Evolutionary conservation across 2,329 filamentous ascomycete species (phyloP), one percentile per base, ranked within the genome.

Genomic region (Tolypocladium inflatum): DNA sequence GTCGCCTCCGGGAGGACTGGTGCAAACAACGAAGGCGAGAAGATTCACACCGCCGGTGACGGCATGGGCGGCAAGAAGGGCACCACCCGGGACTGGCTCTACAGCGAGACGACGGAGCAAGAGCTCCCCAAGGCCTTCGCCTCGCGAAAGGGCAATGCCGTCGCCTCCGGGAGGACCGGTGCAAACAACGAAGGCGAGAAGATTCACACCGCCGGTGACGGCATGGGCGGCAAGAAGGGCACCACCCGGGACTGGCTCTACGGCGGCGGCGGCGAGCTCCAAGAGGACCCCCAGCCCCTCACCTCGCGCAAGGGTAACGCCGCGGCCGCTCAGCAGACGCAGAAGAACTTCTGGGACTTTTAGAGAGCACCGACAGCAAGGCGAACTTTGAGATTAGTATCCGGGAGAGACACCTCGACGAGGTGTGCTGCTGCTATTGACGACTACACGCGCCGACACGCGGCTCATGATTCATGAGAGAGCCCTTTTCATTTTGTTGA

Each of bases 61-160:
- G 86, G 86, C 59, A 88, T 87, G 85, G 85, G 85, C 48, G 81
- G 82, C 52, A 76, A 75, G 63, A 82, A 77, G 68, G 80, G 78
- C 48, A 73, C 77, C 33, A 72, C 78, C 50, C 74, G 80, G 56
- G 70, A 77, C 64, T 88, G 84, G 84, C 74, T 83, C n/a, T 81
- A 84, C 59, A 80, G 80, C 21, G 80, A 50, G 78, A 78, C 51
- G 78, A 50, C 26, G 1, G 45, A 11, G 8, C 48, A 52, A 21
- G 72, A 77, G 56, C 64, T 69, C 55, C 64, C 60, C 17, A 60
- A 63, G 54, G 56, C 65, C 33, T 60, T 54, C 42, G 65, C 63
- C 52, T 68, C 71, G 26, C 63, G 69, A 57, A 73, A 75, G 72
- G 66, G 66, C 52, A 72, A 61, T 19, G 52, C 58, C 23, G 35